Percentiles rank a stretch among this genome's conserved stretches.
Evolutionary conservation across 768 basidiomycete species (phyloP).

Genomic region (Pilatotrama ljubarskyi): DNA sequence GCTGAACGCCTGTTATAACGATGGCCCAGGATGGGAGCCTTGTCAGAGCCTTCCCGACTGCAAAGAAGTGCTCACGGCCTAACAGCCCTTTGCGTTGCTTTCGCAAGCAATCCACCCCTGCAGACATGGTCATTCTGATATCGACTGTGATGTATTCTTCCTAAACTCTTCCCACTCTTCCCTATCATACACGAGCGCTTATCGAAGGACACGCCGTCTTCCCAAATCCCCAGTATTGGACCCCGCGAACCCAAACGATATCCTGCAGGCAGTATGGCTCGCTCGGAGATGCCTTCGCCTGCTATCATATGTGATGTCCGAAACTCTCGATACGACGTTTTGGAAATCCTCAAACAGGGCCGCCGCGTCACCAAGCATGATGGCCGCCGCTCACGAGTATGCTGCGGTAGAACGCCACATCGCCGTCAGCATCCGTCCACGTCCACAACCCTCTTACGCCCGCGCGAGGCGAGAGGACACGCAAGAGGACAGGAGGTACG

Average conservation of each 20-base stretch:
- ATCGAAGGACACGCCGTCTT: neutral
- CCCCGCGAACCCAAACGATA: neutral
- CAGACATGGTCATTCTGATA: no score
- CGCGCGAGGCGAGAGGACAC: neutral
- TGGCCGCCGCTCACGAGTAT: constrained; percentile 65
- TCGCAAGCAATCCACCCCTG: no score
- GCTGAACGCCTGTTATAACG: no score
- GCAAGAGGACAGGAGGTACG: constrained; percentile 32
- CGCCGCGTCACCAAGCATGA: constrained; percentile 52
- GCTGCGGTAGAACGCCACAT: constrained; percentile 34
- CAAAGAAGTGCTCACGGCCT: no score
- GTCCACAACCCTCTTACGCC: neutral
- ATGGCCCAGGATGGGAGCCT: no score
- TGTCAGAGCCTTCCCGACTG: no score
- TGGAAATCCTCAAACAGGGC: neutral
- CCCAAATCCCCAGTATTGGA: neutral
- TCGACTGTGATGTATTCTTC: no score
- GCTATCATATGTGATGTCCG: neutral
- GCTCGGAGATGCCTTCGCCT: no score
- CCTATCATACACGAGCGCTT: neutral
- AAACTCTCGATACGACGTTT: no score
- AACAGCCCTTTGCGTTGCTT: no score
- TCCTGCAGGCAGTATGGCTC: no score
- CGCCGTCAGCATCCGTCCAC: constrained; percentile 8
- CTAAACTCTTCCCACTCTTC: no score